Evolutionary conservation across 306 rosid genomes (phyloP).

Genomic region (Prunus mira): DNA sequence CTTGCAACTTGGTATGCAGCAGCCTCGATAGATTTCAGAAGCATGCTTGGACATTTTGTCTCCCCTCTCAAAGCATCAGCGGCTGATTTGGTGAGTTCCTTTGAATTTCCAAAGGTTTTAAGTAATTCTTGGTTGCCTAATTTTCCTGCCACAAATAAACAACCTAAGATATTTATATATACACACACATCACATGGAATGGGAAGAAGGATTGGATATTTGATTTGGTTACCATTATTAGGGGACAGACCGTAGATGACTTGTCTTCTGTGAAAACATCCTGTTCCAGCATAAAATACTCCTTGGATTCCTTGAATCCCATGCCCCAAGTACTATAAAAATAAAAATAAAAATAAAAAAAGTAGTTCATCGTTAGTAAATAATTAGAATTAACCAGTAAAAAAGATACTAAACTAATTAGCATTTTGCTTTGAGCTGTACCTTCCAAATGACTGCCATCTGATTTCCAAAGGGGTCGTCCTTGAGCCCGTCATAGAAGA

Average conservation of each 20-base stretch:
- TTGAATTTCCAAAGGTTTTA: constrained; percentile 43
- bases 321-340: constrained; percentile 2
- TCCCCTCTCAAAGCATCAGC: constrained; percentile 35
- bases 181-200: not conserved
- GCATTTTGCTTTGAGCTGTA: not conserved
- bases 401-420: not conserved
- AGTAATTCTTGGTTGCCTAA: not conserved
- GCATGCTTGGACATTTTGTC: not conserved
- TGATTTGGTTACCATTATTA: not conserved
- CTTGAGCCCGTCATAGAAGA: constrained; percentile 47
- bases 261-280: constrained; percentile 58
- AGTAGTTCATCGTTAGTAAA: no score
- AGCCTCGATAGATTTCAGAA: constrained; percentile 26
- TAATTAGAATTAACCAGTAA: no score
- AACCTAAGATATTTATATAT: not conserved
- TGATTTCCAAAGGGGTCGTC: constrained; percentile 80
- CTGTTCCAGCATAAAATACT: constrained; percentile 43
- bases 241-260: constrained; percentile 62
- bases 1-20: constrained; percentile 52
- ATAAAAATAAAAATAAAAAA: not conserved
- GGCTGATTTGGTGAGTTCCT: constrained; percentile 35
- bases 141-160: constrained; percentile 17
- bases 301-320: constrained; percentile 57
- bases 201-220: no score
- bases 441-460: constrained; percentile 9